These are phyloP conservation scores for Kazachstania bromeliacearum DNA, from an alignment of 805 yeast genomes.

Conservation along the genomic window DNA sequence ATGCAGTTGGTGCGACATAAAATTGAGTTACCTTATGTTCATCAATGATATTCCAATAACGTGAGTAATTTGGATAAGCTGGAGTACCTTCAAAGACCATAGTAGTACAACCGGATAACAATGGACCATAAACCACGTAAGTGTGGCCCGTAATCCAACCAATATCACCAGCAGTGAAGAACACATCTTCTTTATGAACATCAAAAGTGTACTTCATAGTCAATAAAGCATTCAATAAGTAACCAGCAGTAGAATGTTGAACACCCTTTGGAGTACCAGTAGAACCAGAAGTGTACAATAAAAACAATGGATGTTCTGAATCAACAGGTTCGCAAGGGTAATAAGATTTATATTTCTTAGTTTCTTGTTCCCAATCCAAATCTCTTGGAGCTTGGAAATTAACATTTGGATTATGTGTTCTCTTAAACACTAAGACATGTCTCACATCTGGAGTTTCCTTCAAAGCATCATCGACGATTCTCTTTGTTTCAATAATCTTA, in stretches of 20 bases:
- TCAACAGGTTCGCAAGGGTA: slow-evolving; percentile 65
- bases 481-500: slow-evolving; percentile 68
- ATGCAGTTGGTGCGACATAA: slow-evolving; percentile 79
- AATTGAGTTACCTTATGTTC: slow-evolving; percentile 65
- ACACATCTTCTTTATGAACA: slow-evolving; percentile 59
- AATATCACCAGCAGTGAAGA: slow-evolving; percentile 83
- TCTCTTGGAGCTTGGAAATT: slow-evolving; percentile 50
- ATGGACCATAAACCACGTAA: slow-evolving; percentile 74
- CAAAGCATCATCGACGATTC: slow-evolving; percentile 74
- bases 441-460: slow-evolving; percentile 54
- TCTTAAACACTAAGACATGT: slow-evolving; percentile 61
- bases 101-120: slow-evolving; percentile 66
- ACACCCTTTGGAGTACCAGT: slow-evolving; percentile 88
- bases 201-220: slow-evolving; percentile 73
- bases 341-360: slow-evolving; percentile 55
- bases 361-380: slow-evolving; percentile 68
- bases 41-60: slow-evolving; percentile 74
- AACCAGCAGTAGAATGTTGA: slow-evolving; percentile 74
- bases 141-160: slow-evolving; percentile 92
- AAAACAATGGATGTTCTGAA: slow-evolving; percentile 74
- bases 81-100: slow-evolving; percentile 83
- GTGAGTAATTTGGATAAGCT: slow-evolving; percentile 68
- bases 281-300: slow-evolving; percentile 78
- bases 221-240: slow-evolving; percentile 59
- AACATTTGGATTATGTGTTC: slow-evolving; percentile 50